Evolutionary conservation across 257 asterid species (phyloP).

Genomic region (Verbascum thapsus): DNA sequence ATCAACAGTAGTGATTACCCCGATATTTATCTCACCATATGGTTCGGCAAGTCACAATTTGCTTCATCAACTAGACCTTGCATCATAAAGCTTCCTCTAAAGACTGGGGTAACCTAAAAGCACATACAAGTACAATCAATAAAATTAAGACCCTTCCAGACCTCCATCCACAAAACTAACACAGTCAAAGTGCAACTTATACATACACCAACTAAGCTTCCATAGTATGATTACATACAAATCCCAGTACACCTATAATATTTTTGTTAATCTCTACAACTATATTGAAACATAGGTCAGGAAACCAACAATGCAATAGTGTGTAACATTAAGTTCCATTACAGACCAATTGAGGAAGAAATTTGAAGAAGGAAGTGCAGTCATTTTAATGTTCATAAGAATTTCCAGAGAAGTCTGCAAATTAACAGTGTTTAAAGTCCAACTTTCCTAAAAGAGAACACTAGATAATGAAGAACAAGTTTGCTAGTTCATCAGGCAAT

Average conservation of each 20-base stretch:
- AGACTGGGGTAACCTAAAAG: conserved; percentile 54
- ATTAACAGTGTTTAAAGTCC: no score
- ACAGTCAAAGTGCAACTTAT: conserved; percentile 2
- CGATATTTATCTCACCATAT: conserved; percentile 65
- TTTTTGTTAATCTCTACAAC: conserved; percentile 7
- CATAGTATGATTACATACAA: conserved; percentile 5
- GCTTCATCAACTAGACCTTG: conserved; percentile 57
- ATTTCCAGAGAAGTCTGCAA: no score
- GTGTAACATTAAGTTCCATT: conserved; percentile 1
- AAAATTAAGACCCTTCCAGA: conserved; percentile 11
- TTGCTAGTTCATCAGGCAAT: conserved; percentile 25
- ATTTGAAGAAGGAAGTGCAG: no score
- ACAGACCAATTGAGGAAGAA: conserved; percentile 6
- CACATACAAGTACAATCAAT: conserved; percentile 29
- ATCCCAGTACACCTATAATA: neutral
- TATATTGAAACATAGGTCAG: neutral
- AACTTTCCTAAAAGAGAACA: no score
- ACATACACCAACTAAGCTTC: conserved; percentile 27
- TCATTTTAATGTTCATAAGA: no score
- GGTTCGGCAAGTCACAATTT: conserved; percentile 43
- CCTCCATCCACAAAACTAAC: conserved; percentile 17
- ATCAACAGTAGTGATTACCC: conserved; percentile 50
- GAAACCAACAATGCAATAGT: conserved; percentile 24
- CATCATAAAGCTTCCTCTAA: conserved; percentile 54
- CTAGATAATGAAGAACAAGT: neutral